Conservation (phyloP, 495 filamentous ascomycete species). For the Xylaria scruposa region DNA sequence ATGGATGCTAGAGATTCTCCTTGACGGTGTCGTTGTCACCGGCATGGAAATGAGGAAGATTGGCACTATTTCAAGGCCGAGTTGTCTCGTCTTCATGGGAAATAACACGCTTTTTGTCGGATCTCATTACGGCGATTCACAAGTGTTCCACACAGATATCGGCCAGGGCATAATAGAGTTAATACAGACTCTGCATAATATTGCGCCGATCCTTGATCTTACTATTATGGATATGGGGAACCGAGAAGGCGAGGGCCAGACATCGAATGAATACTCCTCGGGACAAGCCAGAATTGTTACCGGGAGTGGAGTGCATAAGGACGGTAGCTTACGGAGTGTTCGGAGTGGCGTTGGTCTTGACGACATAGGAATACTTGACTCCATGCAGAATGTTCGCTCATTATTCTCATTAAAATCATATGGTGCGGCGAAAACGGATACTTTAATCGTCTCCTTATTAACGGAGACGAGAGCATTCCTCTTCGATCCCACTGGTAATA, state of each 20-base stretch:
- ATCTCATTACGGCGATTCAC: constrained; percentile 91
- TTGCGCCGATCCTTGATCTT: constrained; percentile 92
- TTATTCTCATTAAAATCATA: constrained; percentile 64
- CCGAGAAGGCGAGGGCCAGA: constrained; percentile 70
- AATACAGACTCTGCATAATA: constrained; percentile 80
- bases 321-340: constrained; percentile 85
- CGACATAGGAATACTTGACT: constrained; percentile 76
- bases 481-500: constrained; percentile 76
- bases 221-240: constrained; percentile 94
- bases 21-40: constrained; percentile 63
- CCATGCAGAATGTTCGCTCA: constrained; percentile 76
- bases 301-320: constrained; percentile 84
- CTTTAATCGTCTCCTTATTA: constrained; percentile 79
- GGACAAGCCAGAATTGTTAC: constrained; percentile 95
- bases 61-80: constrained; percentile 76
- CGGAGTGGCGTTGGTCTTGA: constrained; percentile 94
- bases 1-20: constrained; percentile 76
- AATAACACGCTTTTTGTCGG: constrained; percentile 80
- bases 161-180: constrained; percentile 56
- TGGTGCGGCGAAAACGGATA: constrained; percentile 61
- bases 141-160: constrained; percentile 70
- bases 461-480: constrained; percentile 83
- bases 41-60: constrained; percentile 65
- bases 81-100: constrained; percentile 78
- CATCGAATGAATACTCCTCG: constrained; percentile 86